phyloP scores from a whole-genome alignment of 768 basidiomycete genomes.

The Lactifluus piperatus region DNA sequence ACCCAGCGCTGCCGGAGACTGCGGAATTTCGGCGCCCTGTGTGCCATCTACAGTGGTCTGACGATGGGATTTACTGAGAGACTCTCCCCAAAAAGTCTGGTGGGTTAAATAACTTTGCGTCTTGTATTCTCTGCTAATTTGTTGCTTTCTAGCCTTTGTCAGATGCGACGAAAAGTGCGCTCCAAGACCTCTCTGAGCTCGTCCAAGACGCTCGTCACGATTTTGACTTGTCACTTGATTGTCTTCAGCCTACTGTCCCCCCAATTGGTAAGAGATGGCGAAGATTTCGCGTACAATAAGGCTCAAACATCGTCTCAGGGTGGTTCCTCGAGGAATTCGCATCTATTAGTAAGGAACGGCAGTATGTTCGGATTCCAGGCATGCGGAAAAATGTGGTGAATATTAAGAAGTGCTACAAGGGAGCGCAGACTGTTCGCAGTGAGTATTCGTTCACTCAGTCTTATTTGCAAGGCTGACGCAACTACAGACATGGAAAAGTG shows the following conservation, averaged over 20 bases:
- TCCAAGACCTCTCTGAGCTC: neutral
- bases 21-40: constrained; percentile 39
- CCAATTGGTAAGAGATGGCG: neutral
- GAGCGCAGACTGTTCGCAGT: neutral
- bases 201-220: neutral
- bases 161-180: neutral
- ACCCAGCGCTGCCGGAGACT: constrained; percentile 36
- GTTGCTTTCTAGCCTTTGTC: neutral
- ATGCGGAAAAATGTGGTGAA: neutral
- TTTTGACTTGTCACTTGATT: neutral
- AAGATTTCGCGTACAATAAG: neutral
- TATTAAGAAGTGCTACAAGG: neutral
- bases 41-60: constrained; percentile 35
- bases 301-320: neutral
- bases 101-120: constrained; percentile 14
- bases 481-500: neutral
- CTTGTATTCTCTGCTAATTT: neutral
- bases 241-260: neutral
- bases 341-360: neutral
- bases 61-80: constrained; percentile 32
- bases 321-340: neutral
- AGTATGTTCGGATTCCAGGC: neutral
- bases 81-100: constrained; percentile 28
- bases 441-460: neutral
- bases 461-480: neutral